phyloP scores from a whole-genome alignment of 352 stramenopile genomes.

The Pythium brachiatum region DNA sequence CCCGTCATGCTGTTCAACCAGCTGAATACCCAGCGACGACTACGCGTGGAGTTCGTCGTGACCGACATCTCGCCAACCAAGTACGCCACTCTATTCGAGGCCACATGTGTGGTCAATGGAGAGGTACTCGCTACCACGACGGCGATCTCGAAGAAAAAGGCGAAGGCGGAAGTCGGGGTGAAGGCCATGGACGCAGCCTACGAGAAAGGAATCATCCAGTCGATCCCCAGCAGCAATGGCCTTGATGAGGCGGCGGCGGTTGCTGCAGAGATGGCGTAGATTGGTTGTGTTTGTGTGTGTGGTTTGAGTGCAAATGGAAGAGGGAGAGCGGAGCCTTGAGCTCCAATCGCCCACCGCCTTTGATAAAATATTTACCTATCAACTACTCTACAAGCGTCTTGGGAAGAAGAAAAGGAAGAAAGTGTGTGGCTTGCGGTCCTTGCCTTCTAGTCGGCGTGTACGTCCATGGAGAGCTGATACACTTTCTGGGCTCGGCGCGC shows the following conservation, averaged over 20 bases:
- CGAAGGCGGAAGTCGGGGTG: conserved; percentile 45
- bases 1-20: conserved; percentile 54
- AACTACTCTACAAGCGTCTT: conserved; percentile 32
- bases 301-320: not conserved
- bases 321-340: not conserved
- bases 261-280: conserved; percentile 12
- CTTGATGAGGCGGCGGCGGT: not conserved
- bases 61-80: conserved; percentile 46
- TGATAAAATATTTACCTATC: conserved; percentile 24
- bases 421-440: not conserved
- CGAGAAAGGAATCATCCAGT: conserved; percentile 28
- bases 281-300: conserved; percentile 6
- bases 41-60: conserved; percentile 46
- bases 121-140: conserved; percentile 30
- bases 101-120: conserved; percentile 47
- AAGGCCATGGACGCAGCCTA: conserved; percentile 77
- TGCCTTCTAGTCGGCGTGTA: conserved; percentile 64
- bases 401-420: not conserved
- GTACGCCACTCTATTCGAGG: conserved; percentile 47
- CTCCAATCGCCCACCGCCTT: conserved; percentile 2
- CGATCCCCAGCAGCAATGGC: not conserved
- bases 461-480: conserved; percentile 85
- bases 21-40: conserved; percentile 37
- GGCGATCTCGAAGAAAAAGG: conserved; percentile 85
- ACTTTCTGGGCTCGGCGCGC: conserved; percentile 80